Base-by-base conservation (phyloP, 176 grass and related monocot genomes). In the Oryza officinalis region DNA sequence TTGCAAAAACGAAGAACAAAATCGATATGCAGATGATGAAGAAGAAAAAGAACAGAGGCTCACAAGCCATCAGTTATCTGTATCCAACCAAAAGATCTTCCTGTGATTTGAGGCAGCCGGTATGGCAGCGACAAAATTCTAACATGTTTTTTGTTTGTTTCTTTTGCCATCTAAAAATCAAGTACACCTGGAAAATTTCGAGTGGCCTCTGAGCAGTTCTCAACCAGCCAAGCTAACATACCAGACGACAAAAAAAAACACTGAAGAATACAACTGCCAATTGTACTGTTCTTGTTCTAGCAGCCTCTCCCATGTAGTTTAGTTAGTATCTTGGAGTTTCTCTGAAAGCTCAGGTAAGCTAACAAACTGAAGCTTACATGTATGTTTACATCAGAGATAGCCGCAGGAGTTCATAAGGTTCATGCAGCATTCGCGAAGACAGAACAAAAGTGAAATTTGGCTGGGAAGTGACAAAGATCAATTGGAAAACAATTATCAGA, bases 111-210 rank as follows among this genome's bases (percentile, higher is more conserved):
- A 25, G 82, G 67, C 14, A 45, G 22, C 63, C 59, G 67, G 45
- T 26, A 8, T 43, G 61, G 10, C 11, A 67, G 71, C 45, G 45
- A 68, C 46, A 43, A 44, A 64, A 59, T 57, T 75, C 45, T 23
- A 68, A 27, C 72, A 2, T 44, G 3, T 67, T 76, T 80, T 80
- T 80, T 74, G 54, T 67, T 57, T 57, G 59, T 77, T 80, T 67
- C 73, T 75, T 61, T 68, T 68, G 33, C 33, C 18, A 45, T 75
- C 47, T 75, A 49, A 68, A 68, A 76, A 84, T 22, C 33, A 68
- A 44, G 1, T 59, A 74, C 15, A 66, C 9, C 63, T 60, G 78
- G 46, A 31, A 31, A 43, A 67, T 59, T 33, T 32, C 30, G 75
- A 32, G 6, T 1, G 5, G 27, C 35, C 35, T 61, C 13, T 41